phyloP scores from a whole-genome alignment of 2,329 filamentous ascomycete species.

The Teratosphaeria viscida region DNA sequence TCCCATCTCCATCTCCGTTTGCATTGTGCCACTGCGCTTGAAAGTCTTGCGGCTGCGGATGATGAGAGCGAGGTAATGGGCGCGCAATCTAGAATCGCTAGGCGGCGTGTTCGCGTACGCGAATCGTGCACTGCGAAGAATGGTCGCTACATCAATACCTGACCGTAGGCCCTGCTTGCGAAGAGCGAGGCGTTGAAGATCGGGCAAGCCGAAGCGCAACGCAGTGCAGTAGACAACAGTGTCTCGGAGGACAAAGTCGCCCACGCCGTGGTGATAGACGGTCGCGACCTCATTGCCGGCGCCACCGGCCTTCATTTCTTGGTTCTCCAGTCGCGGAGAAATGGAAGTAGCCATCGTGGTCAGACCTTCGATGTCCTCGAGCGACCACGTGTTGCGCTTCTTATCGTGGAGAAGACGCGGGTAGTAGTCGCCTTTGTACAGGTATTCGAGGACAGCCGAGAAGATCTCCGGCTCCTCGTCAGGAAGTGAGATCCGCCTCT shows the following conservation, averaged over 20 bases:
- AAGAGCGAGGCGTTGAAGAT: conserved; percentile 82
- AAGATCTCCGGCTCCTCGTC: conserved; percentile 81
- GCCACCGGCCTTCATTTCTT: conserved; percentile 32
- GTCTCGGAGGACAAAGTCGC: conserved; percentile 73
- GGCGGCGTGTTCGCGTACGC: conserved; percentile 93
- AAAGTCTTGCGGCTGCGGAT: conserved; percentile 96
- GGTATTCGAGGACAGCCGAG: conserved; percentile 86
- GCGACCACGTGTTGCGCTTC: conserved; percentile 76
- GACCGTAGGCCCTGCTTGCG: conserved; percentile 90
- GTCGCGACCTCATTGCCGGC: conserved; percentile 54
- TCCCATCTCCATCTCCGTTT: conserved; percentile 94
- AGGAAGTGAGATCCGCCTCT: conserved; percentile 70
- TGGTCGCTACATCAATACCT: conserved; percentile 83
- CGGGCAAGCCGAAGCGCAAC: conserved; percentile 80
- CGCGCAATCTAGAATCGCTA: conserved; percentile 82
- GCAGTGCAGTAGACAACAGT: conserved; percentile 91
- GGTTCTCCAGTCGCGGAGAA: conserved; percentile 40
- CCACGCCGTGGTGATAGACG: conserved; percentile 64
- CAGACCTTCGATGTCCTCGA: conserved; percentile 55
- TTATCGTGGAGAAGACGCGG: conserved; percentile 81
- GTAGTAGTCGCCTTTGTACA: conserved; percentile 95
- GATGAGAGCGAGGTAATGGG: conserved; percentile 94
- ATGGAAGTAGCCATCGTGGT: conserved; percentile 30
- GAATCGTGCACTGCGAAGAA: conserved; percentile 86
- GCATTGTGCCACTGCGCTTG: conserved; percentile 97